Evolutionary conservation across 768 basidiomycete genomes (phyloP), one percentile per base, ranked within the genome.

Genomic region (Boletus fagicola): DNA sequence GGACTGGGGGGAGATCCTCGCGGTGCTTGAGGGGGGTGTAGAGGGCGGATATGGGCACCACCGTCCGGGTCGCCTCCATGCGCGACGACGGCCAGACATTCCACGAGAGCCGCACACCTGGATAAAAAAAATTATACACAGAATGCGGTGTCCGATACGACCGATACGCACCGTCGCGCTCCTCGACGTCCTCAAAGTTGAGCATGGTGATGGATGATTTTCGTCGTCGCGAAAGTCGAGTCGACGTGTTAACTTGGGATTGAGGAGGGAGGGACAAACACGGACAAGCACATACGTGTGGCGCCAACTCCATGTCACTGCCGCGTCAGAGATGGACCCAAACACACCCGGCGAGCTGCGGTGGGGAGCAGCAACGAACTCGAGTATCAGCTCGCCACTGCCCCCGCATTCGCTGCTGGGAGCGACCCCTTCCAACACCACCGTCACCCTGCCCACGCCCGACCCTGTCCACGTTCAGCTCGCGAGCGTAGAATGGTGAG

Each of bases 71-170:
- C 15, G 96, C 94, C 76, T 99, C 97, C 73, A 98, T 96, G 66
- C 97, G 87, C 58, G 94, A 95, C 36, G 94, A 95, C 3, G 95
- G 94, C 93, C 94, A 99, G 57, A 95, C 92, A 74, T 99, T 99
- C 97, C 96, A 98, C 47, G 95, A 96, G 63, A 98, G 81, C 54
- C 96, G 85, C 46, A 98, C 87, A 63, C 96, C 94, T 97, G 60
- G 38, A 31, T 11, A 20, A 16, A 56, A n/a, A 42, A 56, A n/a
- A 42, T 53, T 47, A 59, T 3, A 36, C 26, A 39, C 24, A 11
- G 24, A 20, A 28, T 5, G 2, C 24, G n/a, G 51, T 30, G 12
- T 40, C 35, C 3, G 13, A 33, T 30, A 42, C 45, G 20, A 49
- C 13, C 0, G 20, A 44, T 5, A 72, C 85, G 61, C 59, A 92